Evolutionary conservation across 1,284 basidiomycete species (phyloP), one percentile per base, ranked within the genome.

Genomic region (Amylostereum chailletii): DNA sequence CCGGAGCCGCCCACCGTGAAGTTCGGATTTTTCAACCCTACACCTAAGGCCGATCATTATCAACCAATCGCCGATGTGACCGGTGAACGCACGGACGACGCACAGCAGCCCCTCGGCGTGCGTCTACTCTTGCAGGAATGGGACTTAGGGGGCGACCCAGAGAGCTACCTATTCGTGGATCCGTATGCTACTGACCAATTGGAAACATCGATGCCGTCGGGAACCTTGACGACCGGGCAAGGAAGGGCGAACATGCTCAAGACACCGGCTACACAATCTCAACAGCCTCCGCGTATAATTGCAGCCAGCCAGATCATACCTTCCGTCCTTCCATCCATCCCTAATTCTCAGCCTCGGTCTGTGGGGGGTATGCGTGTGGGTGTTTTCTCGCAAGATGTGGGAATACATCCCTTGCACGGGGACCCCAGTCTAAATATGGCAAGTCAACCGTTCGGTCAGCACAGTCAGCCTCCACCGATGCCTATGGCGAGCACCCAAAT

Each of bases 91-190:
- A 57, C 48, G 53, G 56, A 33, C 40, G 58, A 49, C 34, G 54
- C 19, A 19, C 19, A 58, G 43, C 52, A n/a, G 46, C 74, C 79
- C 0, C 65, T 73, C 3, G 81, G 81, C 2, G 77, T 83, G 5
- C 72, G 81, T 34, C 67, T 81, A 9, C 67, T 89, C 36, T 63
- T 89, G 47, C 72, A 75, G 49, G 82, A 84, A 46, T 89, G 86
- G 86, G 70, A 76, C 46, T 52, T 77, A 29, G 79, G 81, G 9
- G 57, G 66, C 3, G 68, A 80, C 61, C 75, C 77, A 1, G 62
- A 68, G 3, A 58, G 71, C 7, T 83, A 77, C 55, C 58, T 60
- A 3, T 84, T 79, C 58, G 61, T 57, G 11, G 80, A 86, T 55
- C 76, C 76, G 1, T 86, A 84, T 58, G 68, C 68, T 41, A 59